Percentiles rank a stretch among this genome's conserved stretches.
phyloP scores from a whole-genome alignment of 2,329 filamentous ascomycete genomes.

The Neobulgaria alba region DNA sequence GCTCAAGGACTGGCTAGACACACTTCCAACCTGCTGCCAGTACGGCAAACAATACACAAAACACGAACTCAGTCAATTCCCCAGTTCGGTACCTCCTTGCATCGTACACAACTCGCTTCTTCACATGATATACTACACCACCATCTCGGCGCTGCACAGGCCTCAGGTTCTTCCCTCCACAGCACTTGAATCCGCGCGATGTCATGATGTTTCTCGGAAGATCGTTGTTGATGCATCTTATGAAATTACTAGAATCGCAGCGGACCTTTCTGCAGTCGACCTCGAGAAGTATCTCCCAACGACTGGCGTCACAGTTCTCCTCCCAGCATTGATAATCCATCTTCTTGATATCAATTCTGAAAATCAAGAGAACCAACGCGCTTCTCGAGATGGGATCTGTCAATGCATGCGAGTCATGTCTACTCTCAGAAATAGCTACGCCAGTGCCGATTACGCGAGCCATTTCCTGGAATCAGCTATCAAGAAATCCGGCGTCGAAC shows the following conservation, averaged over 20 bases:
- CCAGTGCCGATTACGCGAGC: slow-evolving; percentile 91
- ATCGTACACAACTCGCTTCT: slow-evolving; percentile 74
- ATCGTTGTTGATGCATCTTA: slow-evolving; percentile 77
- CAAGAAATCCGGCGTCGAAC: slow-evolving; percentile 67
- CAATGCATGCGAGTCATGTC: slow-evolving; percentile 91
- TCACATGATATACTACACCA: slow-evolving; percentile 91
- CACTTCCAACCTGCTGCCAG: slow-evolving; percentile 62
- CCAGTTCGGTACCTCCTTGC: slow-evolving; percentile 48
- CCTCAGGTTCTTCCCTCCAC: slow-evolving; percentile 80
- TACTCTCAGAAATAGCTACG: slow-evolving; percentile 78
- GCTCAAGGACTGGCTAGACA: slow-evolving; percentile 67
- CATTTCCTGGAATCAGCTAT: slow-evolving; percentile 90
- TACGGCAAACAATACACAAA: slow-evolving; percentile 53
- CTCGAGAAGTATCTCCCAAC: slow-evolving; percentile 78
- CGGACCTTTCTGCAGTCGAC: slow-evolving; percentile 62
- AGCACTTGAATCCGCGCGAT: slow-evolving; percentile 48
- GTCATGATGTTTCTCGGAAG: slow-evolving; percentile 73
- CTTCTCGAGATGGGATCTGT: slow-evolving; percentile 72
- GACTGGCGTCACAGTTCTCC: slow-evolving; percentile 80
- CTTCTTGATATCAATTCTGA: slow-evolving; percentile 85
- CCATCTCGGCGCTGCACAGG: slow-evolving; percentile 80
- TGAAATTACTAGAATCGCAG: slow-evolving; percentile 77
- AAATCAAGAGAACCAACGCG: slow-evolving; percentile 59
- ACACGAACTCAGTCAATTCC: slow-evolving; percentile 26
- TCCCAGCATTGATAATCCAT: slow-evolving; percentile 90